Conservation (phyloP, 768 basidiomycete genomes). For the Inosperma sp. region DNA sequence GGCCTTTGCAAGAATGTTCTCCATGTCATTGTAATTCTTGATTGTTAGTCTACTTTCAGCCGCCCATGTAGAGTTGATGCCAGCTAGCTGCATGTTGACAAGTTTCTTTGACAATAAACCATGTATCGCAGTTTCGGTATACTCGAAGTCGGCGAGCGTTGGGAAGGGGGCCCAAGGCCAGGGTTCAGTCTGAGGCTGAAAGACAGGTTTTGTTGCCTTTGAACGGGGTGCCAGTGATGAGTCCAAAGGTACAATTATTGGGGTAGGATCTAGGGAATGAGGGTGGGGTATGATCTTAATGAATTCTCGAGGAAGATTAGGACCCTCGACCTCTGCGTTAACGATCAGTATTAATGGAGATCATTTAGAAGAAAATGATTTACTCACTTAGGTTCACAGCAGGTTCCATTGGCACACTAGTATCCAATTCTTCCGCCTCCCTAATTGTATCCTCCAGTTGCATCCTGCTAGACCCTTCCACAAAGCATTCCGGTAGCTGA, state of each 20-base stretch:
- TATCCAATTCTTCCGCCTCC: not conserved
- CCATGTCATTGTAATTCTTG: conserved; percentile 20
- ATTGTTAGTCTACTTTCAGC: conserved; percentile 20
- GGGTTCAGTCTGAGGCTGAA: conserved; percentile 8
- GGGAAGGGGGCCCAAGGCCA: conserved; percentile 25
- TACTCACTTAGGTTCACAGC: not conserved
- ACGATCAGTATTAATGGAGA: not conserved
- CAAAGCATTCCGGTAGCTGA: not conserved
- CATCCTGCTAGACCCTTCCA: conserved; percentile 1
- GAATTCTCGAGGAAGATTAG: conserved; percentile 4
- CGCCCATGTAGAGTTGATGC: conserved; percentile 19
- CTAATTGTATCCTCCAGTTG: not conserved
- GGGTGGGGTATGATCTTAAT: conserved; percentile 9
- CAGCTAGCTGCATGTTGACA: conserved; percentile 17
- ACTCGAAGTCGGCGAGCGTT: conserved; percentile 25
- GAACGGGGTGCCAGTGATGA: not conserved
- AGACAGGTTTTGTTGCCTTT: not conserved
- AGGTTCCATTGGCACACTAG: not conserved
- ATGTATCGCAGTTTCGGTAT: conserved; percentile 21
- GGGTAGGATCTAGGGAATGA: not conserved
- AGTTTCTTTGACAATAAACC: conserved; percentile 17
- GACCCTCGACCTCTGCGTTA: not conserved
- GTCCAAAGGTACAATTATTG: not conserved
- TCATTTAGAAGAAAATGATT: not conserved
- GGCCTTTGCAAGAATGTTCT: conserved; percentile 19